Base-by-base conservation (phyloP, 2,329 filamentous ascomycete genomes). In the Fusarium domesticum region DNA sequence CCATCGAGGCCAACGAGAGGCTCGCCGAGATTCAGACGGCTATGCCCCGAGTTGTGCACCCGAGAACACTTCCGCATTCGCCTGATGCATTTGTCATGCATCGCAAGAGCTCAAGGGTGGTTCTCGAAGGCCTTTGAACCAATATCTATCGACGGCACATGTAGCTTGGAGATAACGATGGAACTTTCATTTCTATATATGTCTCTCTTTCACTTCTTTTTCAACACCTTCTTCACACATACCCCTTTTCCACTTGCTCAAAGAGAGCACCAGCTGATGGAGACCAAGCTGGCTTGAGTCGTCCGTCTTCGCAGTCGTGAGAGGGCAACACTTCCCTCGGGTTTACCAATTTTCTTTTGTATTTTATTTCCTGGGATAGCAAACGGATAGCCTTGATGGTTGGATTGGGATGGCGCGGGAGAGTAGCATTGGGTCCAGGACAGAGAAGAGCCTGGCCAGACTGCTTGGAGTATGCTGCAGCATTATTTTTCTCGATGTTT, bases 81-180 rank as follows among this genome's bases (percentile, higher is more conserved):
- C 62, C 67, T 36, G 56, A 67, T 28, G 62, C 61, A 3, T 69
- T 67, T 43, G 62, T 75, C 49, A 69, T 76, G 46, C 74, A 74
- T 63, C 81, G 78, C 57, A 75, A 79, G 62, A 70, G 70, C 45
- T 50, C 54, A n/a, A 43, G 51, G 38, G 72, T 77, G 25, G 63
- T 81, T 30, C 61, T 81, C 18, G 78, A 81, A 48, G 67, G 67
- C 23, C 48, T 42, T 31, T 53, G 18, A 46, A 18, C 8, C 14
- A 8, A n/a, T 33, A 14, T 15, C 4, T 33, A 4, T 16, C 14
- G n/a, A 16, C 31, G 16, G 12, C n/a, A 16, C 15, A 18, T 33
- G 7, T 33, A 33, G 3, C 6, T 18, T 15, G 31, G 7, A 6
- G 31, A 33, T 16, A 33, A 28, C 23, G n/a, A n/a, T n/a, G n/a